Percentiles rank a stretch among this genome's conserved stretches.
Evolutionary conservation across 2,329 filamentous ascomycete species (phyloP).

Genomic region (Daldinia sp.): DNA sequence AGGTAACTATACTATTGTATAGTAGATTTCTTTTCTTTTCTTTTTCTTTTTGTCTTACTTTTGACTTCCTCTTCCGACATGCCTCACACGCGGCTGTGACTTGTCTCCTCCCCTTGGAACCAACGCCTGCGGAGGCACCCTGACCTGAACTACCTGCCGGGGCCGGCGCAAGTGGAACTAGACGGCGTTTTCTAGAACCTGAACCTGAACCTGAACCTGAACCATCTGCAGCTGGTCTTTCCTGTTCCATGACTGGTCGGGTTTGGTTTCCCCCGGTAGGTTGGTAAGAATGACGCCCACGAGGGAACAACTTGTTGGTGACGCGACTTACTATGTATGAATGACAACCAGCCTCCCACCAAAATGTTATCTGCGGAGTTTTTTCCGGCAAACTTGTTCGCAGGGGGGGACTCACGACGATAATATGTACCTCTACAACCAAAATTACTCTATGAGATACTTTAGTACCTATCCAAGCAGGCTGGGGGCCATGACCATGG

Average conservation of each 20-base stretch:
- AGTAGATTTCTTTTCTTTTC: not conserved
- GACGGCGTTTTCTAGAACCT: constrained; percentile 21
- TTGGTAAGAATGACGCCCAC: not conserved
- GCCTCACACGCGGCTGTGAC: constrained; percentile 50
- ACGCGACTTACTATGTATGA: constrained; percentile 6
- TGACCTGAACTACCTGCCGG: constrained; percentile 24
- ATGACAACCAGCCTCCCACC: constrained; percentile 12
- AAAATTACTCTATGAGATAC: constrained; percentile 15
- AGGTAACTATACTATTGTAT: not conserved
- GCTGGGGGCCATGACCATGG: not conserved
- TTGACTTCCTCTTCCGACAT: constrained; percentile 51
- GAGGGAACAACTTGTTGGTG: constrained; percentile 6
- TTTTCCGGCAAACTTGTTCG: constrained; percentile 28
- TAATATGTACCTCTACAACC: constrained; percentile 17
- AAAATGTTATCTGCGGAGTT: constrained; percentile 30
- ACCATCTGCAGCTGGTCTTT: not conserved
- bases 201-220: not conserved
- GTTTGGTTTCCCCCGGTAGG: constrained; percentile 2
- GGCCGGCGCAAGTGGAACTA: constrained; percentile 34
- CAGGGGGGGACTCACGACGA: constrained; percentile 4
- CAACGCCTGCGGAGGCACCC: constrained; percentile 16
- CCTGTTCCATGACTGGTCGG: constrained; percentile 24
- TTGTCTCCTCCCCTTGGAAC: constrained; percentile 35
- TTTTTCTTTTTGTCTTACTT: constrained; percentile 40
- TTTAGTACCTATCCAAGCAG: too few relatives aligned